Base-by-base conservation (phyloP, 192 early-diverging fungal species). In the Rhizoclosmatium sp. region DNA sequence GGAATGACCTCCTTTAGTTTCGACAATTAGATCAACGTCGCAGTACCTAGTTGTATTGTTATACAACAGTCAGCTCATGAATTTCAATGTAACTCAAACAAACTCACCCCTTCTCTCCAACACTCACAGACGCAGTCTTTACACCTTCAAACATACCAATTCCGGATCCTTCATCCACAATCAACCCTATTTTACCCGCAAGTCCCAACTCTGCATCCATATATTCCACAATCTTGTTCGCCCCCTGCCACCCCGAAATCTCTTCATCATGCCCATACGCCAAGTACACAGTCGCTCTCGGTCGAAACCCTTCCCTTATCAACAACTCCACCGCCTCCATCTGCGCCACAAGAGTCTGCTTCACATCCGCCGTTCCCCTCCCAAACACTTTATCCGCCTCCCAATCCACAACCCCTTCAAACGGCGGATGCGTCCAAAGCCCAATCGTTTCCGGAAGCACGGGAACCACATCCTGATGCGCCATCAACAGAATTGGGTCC, bases 231-330 rank as follows among this genome's bases (percentile, higher is more conserved):
- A 76, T 65, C 21, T n/a, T 56, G 12, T 42, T 56, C 16, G 70
- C 70, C 19, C 70, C 73, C 23, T 82, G 64, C 48, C 71, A 65
- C 9, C 85, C 83, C 47, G 65, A 65, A 51, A 82, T 82, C 67
- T 86, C 85, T 62, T 86, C 85, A 76, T 86, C 85, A 59, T 71
- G 77, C 4, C 85, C 85, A 59, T 84, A 86, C 3, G 76, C 82
- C 1, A 86, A 61, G 42, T 78, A 75, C 3, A 86, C 73, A 1
- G 78, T 81, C 5, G 76, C 41, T 40, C 59, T 58, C 1, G 69
- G 69, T 60, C 10, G 19, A 81, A 78, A 70, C 48, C 81, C 61
- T 62, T 47, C 48, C 9, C 10, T 14, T 5, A 84, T 48, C 12
- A 86, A 74, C 5, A 12, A 31, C 58, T 86, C 83, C 4, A 84